Conservation (phyloP, 2,329 filamentous ascomycete species). For the Conoideocrella luteorostrata region DNA sequence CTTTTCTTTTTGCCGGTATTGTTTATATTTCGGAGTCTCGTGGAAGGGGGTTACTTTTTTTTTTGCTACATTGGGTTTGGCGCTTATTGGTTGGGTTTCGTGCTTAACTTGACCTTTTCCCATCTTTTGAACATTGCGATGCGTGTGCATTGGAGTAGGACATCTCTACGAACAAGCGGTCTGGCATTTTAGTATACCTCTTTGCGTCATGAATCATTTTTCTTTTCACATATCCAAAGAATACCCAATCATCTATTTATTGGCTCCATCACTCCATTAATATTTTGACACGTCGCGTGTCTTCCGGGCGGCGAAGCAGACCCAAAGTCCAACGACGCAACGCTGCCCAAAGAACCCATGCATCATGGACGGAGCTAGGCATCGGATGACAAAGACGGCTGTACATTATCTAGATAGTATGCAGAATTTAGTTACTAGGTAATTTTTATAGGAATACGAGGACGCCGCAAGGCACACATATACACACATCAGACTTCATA, state of each 20-base stretch:
- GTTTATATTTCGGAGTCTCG: background rate
- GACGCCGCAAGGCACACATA: background rate
- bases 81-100: too few species aligned
- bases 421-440: too few species aligned
- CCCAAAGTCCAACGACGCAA: too few species aligned
- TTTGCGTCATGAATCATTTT: background rate
- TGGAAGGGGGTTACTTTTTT: too few species aligned
- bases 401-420: too few species aligned
- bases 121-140: background rate
- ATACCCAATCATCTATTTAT: background rate
- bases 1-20: background rate
- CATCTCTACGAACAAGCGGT: conserved; percentile 6
- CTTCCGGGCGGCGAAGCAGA: too few species aligned
- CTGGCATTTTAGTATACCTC: conserved; percentile 2
- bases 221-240: too few species aligned
- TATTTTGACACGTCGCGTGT: background rate
- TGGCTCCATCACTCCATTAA: background rate
- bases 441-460: background rate
- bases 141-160: background rate
- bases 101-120: background rate
- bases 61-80: conserved; percentile 1
- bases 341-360: background rate
- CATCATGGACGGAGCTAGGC: background rate
- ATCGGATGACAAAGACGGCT: too few species aligned
- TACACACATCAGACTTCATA: too few species aligned